Evolutionary conservation across 2,329 filamentous ascomycete genomes (phyloP).

Genomic region (Aureobasidium sp.): DNA sequence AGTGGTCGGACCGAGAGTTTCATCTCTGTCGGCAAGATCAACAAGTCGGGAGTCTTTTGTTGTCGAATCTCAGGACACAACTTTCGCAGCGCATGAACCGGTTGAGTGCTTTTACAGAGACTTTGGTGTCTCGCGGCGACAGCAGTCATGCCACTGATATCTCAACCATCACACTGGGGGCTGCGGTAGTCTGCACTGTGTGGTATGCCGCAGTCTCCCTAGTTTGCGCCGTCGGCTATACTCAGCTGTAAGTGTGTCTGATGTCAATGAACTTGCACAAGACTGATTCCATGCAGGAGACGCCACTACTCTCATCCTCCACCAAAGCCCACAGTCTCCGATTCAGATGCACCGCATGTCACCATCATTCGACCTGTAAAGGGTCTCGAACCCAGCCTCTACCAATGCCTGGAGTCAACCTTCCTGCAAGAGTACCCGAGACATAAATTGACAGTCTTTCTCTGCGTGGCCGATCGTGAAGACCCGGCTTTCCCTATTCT

Average conservation of each 20-base stretch:
- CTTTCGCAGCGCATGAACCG: conserved; percentile 23
- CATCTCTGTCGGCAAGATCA: background rate
- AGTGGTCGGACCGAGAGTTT: conserved; percentile 3
- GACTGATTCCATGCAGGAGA: conserved; percentile 38
- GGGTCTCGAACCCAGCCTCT: conserved; percentile 80
- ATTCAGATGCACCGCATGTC: conserved; percentile 58
- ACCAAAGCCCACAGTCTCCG: conserved; percentile 27
- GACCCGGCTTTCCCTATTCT: conserved; percentile 77
- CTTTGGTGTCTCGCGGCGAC: conserved; percentile 16
- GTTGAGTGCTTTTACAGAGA: conserved; percentile 21
- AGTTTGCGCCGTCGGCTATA: conserved; percentile 13
- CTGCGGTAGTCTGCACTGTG: conserved; percentile 26
- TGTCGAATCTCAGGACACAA: background rate
- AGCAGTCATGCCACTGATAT: conserved; percentile 14
- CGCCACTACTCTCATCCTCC: conserved; percentile 46
- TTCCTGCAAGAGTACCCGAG: conserved; percentile 76
- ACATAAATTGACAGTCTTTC: conserved; percentile 67
- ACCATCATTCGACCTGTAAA: conserved; percentile 92
- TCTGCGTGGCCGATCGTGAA: conserved; percentile 68
- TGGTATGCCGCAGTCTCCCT: conserved; percentile 25
- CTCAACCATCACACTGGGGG: conserved; percentile 22
- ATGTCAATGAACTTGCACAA: no score
- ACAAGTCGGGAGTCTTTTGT: background rate
- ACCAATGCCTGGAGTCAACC: conserved; percentile 83
- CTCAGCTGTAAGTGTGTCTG: conserved; percentile 1